Percentiles rank a stretch among this genome's conserved stretches.
phyloP scores from a whole-genome alignment of 176 grass and related monocot genomes.

The Tuctoria greenei region DNA sequence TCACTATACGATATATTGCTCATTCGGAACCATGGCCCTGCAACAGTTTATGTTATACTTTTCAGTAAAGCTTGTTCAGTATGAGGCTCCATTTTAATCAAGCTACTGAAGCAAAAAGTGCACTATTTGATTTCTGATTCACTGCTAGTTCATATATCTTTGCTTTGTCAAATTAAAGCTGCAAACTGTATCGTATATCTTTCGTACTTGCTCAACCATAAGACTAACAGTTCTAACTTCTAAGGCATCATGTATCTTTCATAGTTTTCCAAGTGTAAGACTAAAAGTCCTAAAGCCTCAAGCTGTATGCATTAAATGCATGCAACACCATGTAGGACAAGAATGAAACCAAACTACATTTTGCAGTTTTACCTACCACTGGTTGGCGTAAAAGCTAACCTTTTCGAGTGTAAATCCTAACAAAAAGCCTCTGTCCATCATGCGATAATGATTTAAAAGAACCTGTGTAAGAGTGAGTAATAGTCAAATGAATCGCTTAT shows the following conservation, averaged over 20 bases:
- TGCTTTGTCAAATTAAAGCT: neutral
- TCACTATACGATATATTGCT: slow-evolving; percentile 67
- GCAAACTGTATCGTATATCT: neutral
- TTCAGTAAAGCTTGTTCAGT: slow-evolving; percentile 16
- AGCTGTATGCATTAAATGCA: neutral
- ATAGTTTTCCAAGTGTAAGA: neutral
- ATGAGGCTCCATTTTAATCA: slow-evolving; percentile 18
- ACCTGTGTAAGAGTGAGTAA: slow-evolving; percentile 45
- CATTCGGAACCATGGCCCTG: slow-evolving; percentile 90
- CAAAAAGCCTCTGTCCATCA: slow-evolving; percentile 83
- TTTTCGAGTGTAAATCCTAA: slow-evolving; percentile 93
- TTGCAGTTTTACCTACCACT: slow-evolving; percentile 23
- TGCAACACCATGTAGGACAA: neutral
- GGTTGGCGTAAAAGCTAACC: slow-evolving; percentile 43
- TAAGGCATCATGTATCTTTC: neutral
- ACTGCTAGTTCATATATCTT: neutral
- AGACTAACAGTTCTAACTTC: neutral
- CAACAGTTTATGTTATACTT: slow-evolving; percentile 41
- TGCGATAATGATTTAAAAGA: slow-evolving; percentile 66
- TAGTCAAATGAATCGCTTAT: neutral
- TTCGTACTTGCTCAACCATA: neutral
- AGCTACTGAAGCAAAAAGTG: slow-evolving; percentile 8
- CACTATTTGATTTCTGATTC: neutral
- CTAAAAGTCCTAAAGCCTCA: neutral
- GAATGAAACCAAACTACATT: slow-evolving; percentile 12